Evolutionary conservation across 2,329 filamentous ascomycete species (phyloP).

Genomic region (Anisogramma anomala): DNA sequence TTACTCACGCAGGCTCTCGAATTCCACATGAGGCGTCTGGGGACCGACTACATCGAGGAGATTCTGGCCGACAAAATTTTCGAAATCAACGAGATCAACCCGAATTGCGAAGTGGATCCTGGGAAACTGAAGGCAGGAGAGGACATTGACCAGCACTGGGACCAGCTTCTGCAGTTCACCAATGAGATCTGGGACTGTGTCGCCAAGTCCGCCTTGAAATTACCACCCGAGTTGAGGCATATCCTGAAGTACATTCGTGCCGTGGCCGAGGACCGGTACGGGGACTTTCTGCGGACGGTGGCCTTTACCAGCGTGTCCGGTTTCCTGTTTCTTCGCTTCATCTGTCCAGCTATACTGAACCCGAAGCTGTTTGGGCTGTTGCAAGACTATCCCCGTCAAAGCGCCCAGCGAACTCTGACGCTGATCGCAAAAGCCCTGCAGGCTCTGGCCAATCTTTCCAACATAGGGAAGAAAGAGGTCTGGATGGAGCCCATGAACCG

Average conservation of each 20-base stretch:
- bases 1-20: slow-evolving; percentile 87
- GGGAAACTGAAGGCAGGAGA: slow-evolving; percentile 56
- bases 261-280: slow-evolving; percentile 88
- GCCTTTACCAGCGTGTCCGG: slow-evolving; percentile 91
- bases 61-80: slow-evolving; percentile 73
- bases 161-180: slow-evolving; percentile 61
- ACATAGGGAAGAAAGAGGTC: slow-evolving; percentile 87
- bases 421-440: slow-evolving; percentile 88
- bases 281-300: slow-evolving; percentile 80
- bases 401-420: slow-evolving; percentile 77
- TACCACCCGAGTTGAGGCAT: slow-evolving; percentile 70
- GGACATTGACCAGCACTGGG: slow-evolving; percentile 77
- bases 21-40: slow-evolving; percentile 87
- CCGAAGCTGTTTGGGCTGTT: slow-evolving; percentile 86
- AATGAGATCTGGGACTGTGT: slow-evolving; percentile 81
- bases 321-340: slow-evolving; percentile 88
- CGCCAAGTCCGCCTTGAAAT: slow-evolving; percentile 56
- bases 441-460: slow-evolving; percentile 79
- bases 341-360: slow-evolving; percentile 91
- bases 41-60: slow-evolving; percentile 85
- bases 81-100: slow-evolving; percentile 83
- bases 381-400: slow-evolving; percentile 67
- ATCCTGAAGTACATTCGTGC: slow-evolving; percentile 86
- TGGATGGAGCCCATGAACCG: slow-evolving; percentile 99
- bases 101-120: slow-evolving; percentile 91